Base-by-base conservation (phyloP, 805 yeast genomes). In the Danielozyma ontarioensis region DNA sequence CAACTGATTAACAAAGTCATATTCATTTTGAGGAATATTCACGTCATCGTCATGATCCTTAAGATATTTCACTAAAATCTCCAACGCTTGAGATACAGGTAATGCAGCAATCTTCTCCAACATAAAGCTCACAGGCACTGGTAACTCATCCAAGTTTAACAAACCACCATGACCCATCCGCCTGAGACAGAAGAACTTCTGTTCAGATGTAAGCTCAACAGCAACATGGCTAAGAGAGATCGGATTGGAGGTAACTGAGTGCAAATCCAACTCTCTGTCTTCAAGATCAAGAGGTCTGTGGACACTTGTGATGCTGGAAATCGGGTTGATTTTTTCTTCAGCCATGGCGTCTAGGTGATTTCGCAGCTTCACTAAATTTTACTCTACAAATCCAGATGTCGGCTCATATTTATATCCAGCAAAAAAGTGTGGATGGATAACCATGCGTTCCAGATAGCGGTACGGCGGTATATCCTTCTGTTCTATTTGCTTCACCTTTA, bases 91-190 rank as follows among this genome's bases (percentile, higher is more conserved):
- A 5, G 25, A 31, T 1, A 31, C 15, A 4, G 15, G 16, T 6
- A 42, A 15, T 3, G 15, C 18, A 8, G 34, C 40, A 15, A 41
- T 37, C 34, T 41, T 46, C 17, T 24, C 37, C 15, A 60, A 38
- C 52, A 62, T 55, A 31, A 50, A 55, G 1, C 55, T 30, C n/a
- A 51, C 61, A 3, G 50, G 37, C 3, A 45, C 36, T 1, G 68
- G 68, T 35, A 61, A 48, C 25, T 56, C 62, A 13, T 56, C 64
- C 33, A 51, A 46, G 4, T 55, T 40, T 5, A 30, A 37, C 42
- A 60, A 53, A 12, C 44, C 44, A 12, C 46, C 56, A 28, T 44
- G 46, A 27, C 52, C 44, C 13, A 60, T 40, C 33, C 59, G 50
- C 38, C 40, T 48, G 42, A 60, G 48, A 17, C 57, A 46, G 34